phyloP scores from a whole-genome alignment of 306 rosid species.

The Amphicarpaea edgeworthii region DNA sequence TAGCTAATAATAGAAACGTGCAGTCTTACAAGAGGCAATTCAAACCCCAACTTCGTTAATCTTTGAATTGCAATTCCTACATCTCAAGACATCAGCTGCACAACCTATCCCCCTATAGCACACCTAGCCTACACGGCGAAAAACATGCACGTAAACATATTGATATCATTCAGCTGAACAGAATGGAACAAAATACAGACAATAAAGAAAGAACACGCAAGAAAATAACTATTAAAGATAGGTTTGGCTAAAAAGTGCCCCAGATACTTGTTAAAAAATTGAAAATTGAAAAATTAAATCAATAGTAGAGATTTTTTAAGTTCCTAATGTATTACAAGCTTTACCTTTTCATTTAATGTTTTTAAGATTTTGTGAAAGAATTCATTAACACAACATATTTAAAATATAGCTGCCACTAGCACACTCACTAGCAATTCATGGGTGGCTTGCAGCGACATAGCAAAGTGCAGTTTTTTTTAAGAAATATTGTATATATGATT shows the following conservation, averaged over 20 bases:
- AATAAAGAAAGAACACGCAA: neutral
- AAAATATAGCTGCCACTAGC: neutral
- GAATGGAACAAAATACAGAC: neutral
- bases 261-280: neutral
- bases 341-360: neutral
- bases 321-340: neutral
- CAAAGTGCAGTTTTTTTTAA: neutral
- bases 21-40: slow-evolving; percentile 42
- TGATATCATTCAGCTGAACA: slow-evolving; percentile 6
- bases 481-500: neutral
- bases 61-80: slow-evolving; percentile 47
- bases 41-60: slow-evolving; percentile 46
- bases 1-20: slow-evolving; percentile 10
- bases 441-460: neutral
- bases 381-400: neutral
- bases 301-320: neutral
- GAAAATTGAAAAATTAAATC: neutral
- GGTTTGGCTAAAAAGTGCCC: neutral
- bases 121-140: slow-evolving; percentile 50
- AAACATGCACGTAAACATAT: slow-evolving; percentile 33
- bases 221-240: slow-evolving; percentile 15
- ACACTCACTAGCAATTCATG: neutral
- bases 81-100: slow-evolving; percentile 51
- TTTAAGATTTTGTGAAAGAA: neutral
- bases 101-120: slow-evolving; percentile 48